phyloP scores from a whole-genome alignment of 257 asterid genomes.

The Nicotiana otophora region DNA sequence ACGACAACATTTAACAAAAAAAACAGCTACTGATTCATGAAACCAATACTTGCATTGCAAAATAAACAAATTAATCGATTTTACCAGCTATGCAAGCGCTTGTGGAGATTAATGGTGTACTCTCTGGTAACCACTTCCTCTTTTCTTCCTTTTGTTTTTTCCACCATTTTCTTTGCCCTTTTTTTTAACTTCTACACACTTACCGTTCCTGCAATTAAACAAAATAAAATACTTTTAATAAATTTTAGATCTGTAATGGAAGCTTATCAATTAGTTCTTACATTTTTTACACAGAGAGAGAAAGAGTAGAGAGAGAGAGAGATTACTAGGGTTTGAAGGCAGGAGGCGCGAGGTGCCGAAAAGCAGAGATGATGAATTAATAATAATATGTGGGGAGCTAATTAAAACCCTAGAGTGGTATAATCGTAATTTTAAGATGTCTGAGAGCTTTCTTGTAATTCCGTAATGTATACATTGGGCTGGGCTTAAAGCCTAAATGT shows the following conservation, averaged over 20 bases:
- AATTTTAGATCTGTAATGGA: not conserved
- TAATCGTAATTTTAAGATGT: no score
- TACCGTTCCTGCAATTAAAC: constrained; percentile 22
- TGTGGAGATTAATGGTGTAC: constrained; percentile 53
- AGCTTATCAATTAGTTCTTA: not conserved
- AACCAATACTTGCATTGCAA: not conserved
- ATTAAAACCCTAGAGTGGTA: no score
- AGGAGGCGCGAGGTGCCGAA: no score
- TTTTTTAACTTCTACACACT: not conserved
- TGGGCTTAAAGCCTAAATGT: no score
- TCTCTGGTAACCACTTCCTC: constrained; percentile 51
- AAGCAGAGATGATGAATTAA: no score
- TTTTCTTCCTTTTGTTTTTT: constrained; percentile 36
- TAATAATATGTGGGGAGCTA: no score
- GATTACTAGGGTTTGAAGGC: no score
- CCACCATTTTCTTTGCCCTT: constrained; percentile 28
- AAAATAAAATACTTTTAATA: not conserved
- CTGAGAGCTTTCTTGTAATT: no score
- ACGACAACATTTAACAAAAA: not conserved
- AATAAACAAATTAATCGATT: not conserved
- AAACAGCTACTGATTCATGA: not conserved
- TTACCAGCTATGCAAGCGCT: constrained; percentile 53
- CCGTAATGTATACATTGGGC: no score
- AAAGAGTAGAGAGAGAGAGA: no score
- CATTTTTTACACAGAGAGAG: no score